Evolutionary conservation across 495 filamentous ascomycete genomes (phyloP).

Genomic region (Lichenothelia convexa): DNA sequence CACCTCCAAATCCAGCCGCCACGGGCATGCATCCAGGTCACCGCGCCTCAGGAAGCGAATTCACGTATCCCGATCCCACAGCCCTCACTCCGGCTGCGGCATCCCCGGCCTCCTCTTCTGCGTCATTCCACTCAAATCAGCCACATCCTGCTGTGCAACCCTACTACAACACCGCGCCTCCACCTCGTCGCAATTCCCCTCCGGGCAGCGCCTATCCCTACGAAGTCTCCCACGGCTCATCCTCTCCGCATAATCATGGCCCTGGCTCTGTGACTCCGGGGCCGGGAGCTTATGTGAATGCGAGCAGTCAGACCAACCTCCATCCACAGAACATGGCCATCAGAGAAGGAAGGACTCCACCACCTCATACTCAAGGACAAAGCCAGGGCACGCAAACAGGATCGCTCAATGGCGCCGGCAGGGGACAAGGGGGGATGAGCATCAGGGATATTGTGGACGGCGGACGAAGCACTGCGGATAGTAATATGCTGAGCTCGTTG

Average conservation of each 20-base stretch:
- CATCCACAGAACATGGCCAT: conserved; percentile 4
- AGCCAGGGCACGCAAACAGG: conserved; percentile 2
- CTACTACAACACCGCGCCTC: conserved; percentile 15
- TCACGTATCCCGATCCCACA: conserved; percentile 18
- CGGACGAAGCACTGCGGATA: conserved; percentile 12
- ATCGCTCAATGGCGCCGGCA: too few relatives aligned
- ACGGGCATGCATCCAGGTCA: conserved; percentile 11
- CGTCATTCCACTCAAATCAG: conserved; percentile 18
- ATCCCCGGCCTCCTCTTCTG: conserved; percentile 19
- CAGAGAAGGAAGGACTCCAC: conserved; percentile 5
- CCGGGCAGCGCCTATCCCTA: conserved; percentile 18
- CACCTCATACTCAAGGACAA: conserved; percentile 3
- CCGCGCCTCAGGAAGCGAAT: conserved; percentile 8
- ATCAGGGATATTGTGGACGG: conserved; percentile 14
- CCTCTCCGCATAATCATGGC: conserved; percentile 19
- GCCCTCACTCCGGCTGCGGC: conserved; percentile 19
- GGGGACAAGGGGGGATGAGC: conserved; percentile 11
- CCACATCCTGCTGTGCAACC: conserved; percentile 9
- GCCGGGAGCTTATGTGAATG: conserved; percentile 3
- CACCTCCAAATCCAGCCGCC: conserved; percentile 21
- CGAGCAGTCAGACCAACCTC: background rate
- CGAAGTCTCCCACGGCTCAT: conserved; percentile 16
- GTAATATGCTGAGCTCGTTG: conserved; percentile 16
- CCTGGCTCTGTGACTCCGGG: too few relatives aligned
- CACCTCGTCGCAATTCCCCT: conserved; percentile 16